phyloP scores from a whole-genome alignment of 108 stramenopile genomes.

The Pseudonitzschia multiseries region DNA sequence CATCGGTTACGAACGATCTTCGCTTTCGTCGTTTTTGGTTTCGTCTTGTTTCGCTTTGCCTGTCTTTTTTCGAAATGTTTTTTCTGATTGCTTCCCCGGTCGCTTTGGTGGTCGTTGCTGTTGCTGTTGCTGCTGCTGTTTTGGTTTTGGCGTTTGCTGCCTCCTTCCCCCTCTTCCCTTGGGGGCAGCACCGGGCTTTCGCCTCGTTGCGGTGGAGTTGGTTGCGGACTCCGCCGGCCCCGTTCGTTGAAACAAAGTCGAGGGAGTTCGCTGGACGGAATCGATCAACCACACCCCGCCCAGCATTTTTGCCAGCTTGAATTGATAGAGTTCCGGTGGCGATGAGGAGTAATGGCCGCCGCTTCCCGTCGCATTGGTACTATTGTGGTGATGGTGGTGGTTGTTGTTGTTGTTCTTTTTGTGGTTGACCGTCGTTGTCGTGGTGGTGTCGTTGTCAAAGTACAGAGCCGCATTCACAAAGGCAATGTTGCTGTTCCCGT shows the following conservation, averaged over 20 bases:
- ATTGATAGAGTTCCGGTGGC: slow-evolving; percentile 41
- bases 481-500: slow-evolving; percentile 20
- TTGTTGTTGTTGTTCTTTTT: neutral
- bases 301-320: slow-evolving; percentile 33
- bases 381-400: no score
- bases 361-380: neutral
- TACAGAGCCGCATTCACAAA: slow-evolving; percentile 52
- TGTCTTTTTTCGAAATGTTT: neutral
- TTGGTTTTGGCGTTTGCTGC: no score
- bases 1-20: no score
- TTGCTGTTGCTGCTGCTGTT: neutral
- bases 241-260: slow-evolving; percentile 4
- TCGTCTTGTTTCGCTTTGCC: neutral
- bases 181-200: neutral
- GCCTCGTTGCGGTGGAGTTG: neutral
- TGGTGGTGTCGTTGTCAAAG: slow-evolving; percentile 29
- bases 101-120: neutral
- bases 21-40: no score
- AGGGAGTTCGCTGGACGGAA: slow-evolving; percentile 1
- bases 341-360: neutral
- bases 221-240: slow-evolving; percentile 1
- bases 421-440: neutral
- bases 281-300: slow-evolving; percentile 50
- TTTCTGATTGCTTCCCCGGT: neutral
- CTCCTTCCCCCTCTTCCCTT: slow-evolving; percentile 3